These are phyloP conservation scores for Dendryphion nanum DNA, from an alignment of 2,329 filamentous ascomycete species.

Conservation along the genomic window DNA sequence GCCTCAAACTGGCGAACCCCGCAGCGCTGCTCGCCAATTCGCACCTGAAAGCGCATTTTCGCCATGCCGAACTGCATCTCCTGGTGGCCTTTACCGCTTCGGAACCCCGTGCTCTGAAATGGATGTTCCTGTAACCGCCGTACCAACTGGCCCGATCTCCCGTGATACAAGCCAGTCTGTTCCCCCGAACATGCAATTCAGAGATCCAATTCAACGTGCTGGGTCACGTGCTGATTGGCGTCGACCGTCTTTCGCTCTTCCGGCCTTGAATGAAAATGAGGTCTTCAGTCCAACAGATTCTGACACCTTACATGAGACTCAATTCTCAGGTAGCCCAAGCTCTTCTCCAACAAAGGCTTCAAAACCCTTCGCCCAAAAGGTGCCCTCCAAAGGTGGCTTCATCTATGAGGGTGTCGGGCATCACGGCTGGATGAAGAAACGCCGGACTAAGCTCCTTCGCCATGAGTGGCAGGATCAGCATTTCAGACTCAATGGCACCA, in stretches of 20 bases:
- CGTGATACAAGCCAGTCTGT: constrained; percentile 86
- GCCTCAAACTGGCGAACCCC: constrained; percentile 23
- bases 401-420: constrained; percentile 59
- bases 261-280: constrained; percentile 66
- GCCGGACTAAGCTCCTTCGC: constrained; percentile 81
- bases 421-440: constrained; percentile 91
- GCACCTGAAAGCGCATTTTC: constrained; percentile 43
- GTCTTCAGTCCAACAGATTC: constrained; percentile 42
- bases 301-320: constrained; percentile 32
- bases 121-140: constrained; percentile 78
- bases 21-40: constrained; percentile 23
- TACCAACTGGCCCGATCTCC: constrained; percentile 68
- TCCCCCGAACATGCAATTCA: constrained; percentile 87
- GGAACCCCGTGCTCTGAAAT: constrained; percentile 89
- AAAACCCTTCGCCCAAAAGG: constrained; percentile 23
- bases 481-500: constrained; percentile 70
- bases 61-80: constrained; percentile 51
- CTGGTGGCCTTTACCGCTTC: constrained; percentile 68
- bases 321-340: constrained; percentile 32
- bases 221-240: constrained; percentile 48
- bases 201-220: constrained; percentile 49
- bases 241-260: constrained; percentile 69
- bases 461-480: constrained; percentile 94
- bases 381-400: constrained; percentile 37
- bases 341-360: constrained; percentile 33